A percentile compares a stretch with the other conserved stretches of the same genome.
Conservation (phyloP, 768 basidiomycete species). For the Hortiboletus campestris region DNA sequence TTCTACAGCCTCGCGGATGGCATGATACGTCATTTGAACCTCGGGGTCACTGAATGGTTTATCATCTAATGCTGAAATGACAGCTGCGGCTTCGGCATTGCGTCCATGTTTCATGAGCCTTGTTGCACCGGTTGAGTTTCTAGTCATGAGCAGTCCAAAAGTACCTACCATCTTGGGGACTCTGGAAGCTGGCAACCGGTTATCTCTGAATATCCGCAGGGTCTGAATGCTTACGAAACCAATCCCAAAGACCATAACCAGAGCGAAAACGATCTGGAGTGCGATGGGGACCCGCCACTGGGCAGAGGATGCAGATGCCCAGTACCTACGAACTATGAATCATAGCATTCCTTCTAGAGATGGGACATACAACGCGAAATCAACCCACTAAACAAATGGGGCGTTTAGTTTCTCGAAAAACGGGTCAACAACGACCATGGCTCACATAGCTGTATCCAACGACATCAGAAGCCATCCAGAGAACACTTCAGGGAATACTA, state of each 20-base stretch:
- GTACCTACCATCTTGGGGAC: constrained; percentile 53
- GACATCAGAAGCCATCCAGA: not conserved
- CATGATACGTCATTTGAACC: constrained; percentile 52
- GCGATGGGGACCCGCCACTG: constrained; percentile 67
- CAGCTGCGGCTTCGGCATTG: constrained; percentile 54
- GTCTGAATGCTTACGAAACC: constrained; percentile 41
- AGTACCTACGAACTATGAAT: constrained; percentile 41
- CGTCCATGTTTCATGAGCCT: constrained; percentile 59
- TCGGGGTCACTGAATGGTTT: constrained; percentile 44
- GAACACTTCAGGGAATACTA: constrained; percentile 2
- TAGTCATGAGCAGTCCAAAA: not conserved
- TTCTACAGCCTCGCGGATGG: constrained; percentile 51
- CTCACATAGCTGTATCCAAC: constrained; percentile 22
- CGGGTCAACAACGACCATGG: not conserved
- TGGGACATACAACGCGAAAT: constrained; percentile 52
- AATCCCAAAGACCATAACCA: constrained; percentile 48
- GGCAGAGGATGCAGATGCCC: constrained; percentile 46
- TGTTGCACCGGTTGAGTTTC: not conserved
- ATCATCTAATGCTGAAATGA: constrained; percentile 61
- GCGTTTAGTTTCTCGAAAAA: constrained; percentile 1
- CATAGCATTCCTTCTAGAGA: not conserved
- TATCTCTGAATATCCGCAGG: not conserved
- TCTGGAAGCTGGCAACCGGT: constrained; percentile 46
- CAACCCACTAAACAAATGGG: constrained; percentile 48
- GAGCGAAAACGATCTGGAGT: constrained; percentile 54